Percentiles rank a stretch among this genome's conserved stretches.
Evolutionary conservation across 495 filamentous ascomycete genomes (phyloP).

Genomic region (Penicillium canescens): DNA sequence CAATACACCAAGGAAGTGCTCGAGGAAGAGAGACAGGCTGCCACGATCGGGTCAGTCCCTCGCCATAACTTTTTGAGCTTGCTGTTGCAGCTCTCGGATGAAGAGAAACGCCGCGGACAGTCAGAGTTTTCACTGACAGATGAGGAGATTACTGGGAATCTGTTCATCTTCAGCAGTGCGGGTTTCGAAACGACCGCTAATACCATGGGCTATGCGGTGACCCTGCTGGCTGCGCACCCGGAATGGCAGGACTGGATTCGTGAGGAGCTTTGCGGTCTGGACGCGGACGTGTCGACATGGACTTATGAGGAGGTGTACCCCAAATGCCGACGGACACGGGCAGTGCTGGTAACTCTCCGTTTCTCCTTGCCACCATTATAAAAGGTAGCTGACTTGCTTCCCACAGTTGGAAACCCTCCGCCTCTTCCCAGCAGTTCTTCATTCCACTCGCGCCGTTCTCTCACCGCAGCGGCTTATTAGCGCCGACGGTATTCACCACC

Average conservation of each 20-base stretch:
- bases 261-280: constrained; percentile 37
- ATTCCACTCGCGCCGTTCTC: constrained; percentile 39
- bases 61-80: constrained; percentile 39
- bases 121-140: neutral
- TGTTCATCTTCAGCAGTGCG: constrained; percentile 56
- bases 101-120: constrained; percentile 2
- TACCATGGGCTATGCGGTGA: constrained; percentile 48
- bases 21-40: constrained; percentile 22
- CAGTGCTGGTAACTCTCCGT: constrained; percentile 34
- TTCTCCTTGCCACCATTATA: too few relatives aligned
- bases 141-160: constrained; percentile 47
- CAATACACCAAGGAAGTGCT: too few relatives aligned
- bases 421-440: constrained; percentile 45
- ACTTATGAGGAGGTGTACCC: constrained; percentile 36
- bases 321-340: constrained; percentile 40
- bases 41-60: neutral
- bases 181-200: constrained; percentile 58
- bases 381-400: too few relatives aligned
- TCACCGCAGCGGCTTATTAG: constrained; percentile 24
- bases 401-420: constrained; percentile 51
- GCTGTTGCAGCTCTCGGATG: constrained; percentile 37
- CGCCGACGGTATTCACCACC: constrained; percentile 16
- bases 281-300: constrained; percentile 7
- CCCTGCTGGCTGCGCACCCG: constrained; percentile 48
- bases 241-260: constrained; percentile 48